Evolutionary conservation across 2,329 filamentous ascomycete species (phyloP).

Genomic region (Fusarium bactridioides): DNA sequence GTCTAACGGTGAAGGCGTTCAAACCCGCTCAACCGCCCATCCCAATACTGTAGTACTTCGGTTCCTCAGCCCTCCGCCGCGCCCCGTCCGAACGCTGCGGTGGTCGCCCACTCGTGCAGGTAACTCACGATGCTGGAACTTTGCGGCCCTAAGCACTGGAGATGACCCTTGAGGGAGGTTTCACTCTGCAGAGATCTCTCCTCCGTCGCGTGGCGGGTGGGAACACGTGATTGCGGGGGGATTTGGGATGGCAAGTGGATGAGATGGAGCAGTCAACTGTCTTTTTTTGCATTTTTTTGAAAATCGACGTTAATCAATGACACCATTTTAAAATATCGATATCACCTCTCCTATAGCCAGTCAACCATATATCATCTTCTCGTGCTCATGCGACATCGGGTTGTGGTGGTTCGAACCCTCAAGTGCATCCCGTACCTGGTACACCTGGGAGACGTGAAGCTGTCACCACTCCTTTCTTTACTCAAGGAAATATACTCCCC

Average conservation of each 20-base stretch:
- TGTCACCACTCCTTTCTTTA: background rate
- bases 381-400: background rate
- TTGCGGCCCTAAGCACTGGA: constrained; percentile 71
- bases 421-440: rapidly evolving
- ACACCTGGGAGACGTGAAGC: background rate
- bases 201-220: constrained; percentile 75
- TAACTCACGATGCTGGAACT: constrained; percentile 68
- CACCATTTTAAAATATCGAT: background rate
- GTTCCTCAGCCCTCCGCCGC: constrained; percentile 61
- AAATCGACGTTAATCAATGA: rapidly evolving
- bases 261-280: constrained; percentile 65
- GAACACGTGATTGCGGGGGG: constrained; percentile 68
- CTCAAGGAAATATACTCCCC: too few relatives aligned
- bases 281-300: constrained; percentile 44
- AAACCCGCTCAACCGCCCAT: constrained; percentile 57
- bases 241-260: constrained; percentile 61
- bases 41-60: constrained; percentile 52
- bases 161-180: constrained; percentile 73
- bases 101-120: constrained; percentile 71
- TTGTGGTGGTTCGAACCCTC: constrained; percentile 8
- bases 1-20: constrained; percentile 68
- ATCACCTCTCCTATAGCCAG: background rate
- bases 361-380: background rate
- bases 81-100: constrained; percentile 75
- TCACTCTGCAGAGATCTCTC: constrained; percentile 77